Percentiles rank a stretch among this genome's conserved stretches.
These are phyloP conservation scores for Syzygium oleosum DNA, from an alignment of 345 rosid species.

Conservation along the genomic window DNA sequence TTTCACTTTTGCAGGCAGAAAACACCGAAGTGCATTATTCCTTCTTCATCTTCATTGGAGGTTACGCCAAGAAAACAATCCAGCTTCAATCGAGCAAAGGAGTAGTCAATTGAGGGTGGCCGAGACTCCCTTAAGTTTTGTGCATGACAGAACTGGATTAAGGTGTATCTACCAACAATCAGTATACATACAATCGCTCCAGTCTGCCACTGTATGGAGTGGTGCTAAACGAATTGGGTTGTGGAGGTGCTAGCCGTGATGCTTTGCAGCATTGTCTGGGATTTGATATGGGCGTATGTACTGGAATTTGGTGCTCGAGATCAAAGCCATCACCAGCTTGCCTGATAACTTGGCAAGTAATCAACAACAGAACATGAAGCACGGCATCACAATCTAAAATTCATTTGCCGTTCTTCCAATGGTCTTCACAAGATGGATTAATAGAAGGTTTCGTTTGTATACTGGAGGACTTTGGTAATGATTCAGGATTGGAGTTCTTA, in stretches of 20 bases:
- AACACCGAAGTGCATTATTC: background rate
- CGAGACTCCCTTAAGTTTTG: background rate
- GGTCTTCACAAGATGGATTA: background rate
- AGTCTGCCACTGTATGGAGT: too few species aligned
- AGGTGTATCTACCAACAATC: too few species aligned
- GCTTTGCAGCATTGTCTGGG: background rate
- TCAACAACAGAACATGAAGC: background rate
- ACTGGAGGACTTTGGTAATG: background rate
- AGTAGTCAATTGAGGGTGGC: background rate
- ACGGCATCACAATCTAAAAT: background rate
- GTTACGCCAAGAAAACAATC: background rate
- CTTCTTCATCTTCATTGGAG: background rate
- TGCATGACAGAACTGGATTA: background rate
- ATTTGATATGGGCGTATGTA: background rate
- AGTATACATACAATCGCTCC: too few species aligned
- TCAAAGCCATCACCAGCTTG: background rate
- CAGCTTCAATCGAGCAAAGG: background rate
- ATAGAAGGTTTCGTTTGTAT: background rate
- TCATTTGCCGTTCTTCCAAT: background rate
- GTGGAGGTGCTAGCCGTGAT: background rate
- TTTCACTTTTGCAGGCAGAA: background rate
- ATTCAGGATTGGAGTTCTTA: background rate
- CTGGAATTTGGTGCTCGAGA: background rate
- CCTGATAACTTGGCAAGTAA: background rate
- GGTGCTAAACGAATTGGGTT: background rate